Percentiles rank a stretch among this genome's conserved stretches.
These are phyloP conservation scores for Coniochaeta sp. DNA, from an alignment of 2,329 filamentous ascomycete genomes.

Conservation along the genomic window DNA sequence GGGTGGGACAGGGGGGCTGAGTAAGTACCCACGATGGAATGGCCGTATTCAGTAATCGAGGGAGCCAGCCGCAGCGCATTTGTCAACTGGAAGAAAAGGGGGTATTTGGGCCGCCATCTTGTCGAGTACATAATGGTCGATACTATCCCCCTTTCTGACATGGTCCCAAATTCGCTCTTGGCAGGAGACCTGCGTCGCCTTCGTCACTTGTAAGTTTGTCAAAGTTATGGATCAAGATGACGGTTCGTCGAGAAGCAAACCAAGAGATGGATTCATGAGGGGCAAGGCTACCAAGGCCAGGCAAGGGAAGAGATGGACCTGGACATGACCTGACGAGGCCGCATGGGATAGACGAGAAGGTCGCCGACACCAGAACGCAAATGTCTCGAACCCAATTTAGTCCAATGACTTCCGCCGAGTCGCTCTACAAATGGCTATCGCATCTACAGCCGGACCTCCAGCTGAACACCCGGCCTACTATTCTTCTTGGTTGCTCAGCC, in stretches of 20 bases:
- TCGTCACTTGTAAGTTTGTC: background rate
- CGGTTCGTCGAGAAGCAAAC: background rate
- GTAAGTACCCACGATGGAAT: background rate
- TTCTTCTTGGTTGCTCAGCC: background rate
- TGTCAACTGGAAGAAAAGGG: background rate
- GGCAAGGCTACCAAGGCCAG: background rate
- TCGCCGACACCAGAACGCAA: background rate
- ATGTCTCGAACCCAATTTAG: too few relatives aligned
- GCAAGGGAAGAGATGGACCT: background rate
- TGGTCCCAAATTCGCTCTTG: background rate
- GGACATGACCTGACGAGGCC: background rate
- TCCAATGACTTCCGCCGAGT: too few relatives aligned
- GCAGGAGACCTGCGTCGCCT: background rate
- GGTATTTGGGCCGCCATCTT: background rate
- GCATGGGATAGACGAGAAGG: background rate
- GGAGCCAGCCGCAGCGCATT: background rate
- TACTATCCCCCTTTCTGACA: background rate
- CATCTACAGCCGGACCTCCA: background rate
- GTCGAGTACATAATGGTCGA: background rate
- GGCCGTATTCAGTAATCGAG: background rate
- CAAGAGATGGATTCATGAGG: background rate
- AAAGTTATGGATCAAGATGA: background rate
- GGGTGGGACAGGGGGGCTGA: slow-evolving; percentile 1
- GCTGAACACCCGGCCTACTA: background rate
- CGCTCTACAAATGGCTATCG: too few relatives aligned